A percentile compares a stretch with the other conserved stretches of the same genome.
Conservation (phyloP, 306 rosid species). For the Vicia villosa region DNA sequence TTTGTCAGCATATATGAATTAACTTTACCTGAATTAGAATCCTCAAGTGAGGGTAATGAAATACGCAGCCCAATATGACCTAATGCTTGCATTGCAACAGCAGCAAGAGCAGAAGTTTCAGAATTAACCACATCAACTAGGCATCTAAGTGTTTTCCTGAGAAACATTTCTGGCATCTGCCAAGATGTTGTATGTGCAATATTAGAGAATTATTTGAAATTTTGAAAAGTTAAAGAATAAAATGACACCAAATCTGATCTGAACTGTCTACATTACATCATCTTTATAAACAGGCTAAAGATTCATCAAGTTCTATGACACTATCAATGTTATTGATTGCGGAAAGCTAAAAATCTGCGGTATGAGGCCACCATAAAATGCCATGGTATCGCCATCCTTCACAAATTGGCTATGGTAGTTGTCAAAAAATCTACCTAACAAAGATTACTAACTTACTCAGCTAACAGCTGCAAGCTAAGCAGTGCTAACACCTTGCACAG, state of each 20-base stretch:
- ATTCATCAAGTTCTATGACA: not conserved
- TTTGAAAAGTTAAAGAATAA: not conserved
- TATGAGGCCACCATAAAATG: too few relatives aligned
- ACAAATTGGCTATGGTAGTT: too few relatives aligned
- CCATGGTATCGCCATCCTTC: too few relatives aligned
- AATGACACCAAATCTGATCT: not conserved
- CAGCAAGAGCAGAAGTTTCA: slow-evolving; percentile 75
- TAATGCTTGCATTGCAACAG: slow-evolving; percentile 90
- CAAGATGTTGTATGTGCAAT: slow-evolving; percentile 9
- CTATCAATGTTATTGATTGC: not conserved
- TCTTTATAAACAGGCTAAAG: slow-evolving; percentile 2
- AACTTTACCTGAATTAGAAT: slow-evolving; percentile 64
- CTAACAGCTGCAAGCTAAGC: too few relatives aligned
- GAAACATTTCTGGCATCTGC: slow-evolving; percentile 66
- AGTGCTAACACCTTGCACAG: too few relatives aligned
- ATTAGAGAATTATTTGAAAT: slow-evolving; percentile 6
- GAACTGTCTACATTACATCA: not conserved
- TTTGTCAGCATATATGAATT: slow-evolving; percentile 29
- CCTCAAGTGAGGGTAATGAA: slow-evolving; percentile 67
- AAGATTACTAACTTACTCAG: too few relatives aligned
- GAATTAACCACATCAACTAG: slow-evolving; percentile 78
- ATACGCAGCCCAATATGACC: slow-evolving; percentile 87
- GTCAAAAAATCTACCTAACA: too few relatives aligned
- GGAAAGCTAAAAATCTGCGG: too few relatives aligned
- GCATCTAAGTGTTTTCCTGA: slow-evolving; percentile 62